These are phyloP conservation scores for Didymosphaeria variabile DNA, from an alignment of 2,329 filamentous ascomycete species.

Conservation along the genomic window DNA sequence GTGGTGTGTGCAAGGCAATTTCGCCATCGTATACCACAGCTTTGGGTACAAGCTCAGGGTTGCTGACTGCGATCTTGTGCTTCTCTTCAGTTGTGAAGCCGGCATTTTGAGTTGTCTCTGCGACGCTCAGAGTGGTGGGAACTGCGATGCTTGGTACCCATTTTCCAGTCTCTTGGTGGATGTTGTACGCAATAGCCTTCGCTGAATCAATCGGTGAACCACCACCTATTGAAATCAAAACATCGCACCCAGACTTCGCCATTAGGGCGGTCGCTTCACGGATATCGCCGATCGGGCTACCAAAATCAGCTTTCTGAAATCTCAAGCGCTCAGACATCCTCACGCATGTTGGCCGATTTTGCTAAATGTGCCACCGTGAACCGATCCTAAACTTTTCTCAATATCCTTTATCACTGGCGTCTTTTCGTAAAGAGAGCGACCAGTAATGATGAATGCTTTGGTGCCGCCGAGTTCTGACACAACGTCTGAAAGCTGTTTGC, in stretches of 20 bases:
- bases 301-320: slow-evolving; percentile 20
- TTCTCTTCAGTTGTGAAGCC: slow-evolving; percentile 62
- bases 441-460: slow-evolving; percentile 66
- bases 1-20: slow-evolving; percentile 61
- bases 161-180: slow-evolving; percentile 49
- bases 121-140: slow-evolving; percentile 57
- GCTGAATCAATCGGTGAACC: slow-evolving; percentile 63
- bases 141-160: slow-evolving; percentile 51
- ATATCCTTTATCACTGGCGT: slow-evolving; percentile 63
- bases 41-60: slow-evolving; percentile 55
- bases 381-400: slow-evolving; percentile 57
- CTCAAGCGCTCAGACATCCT: slow-evolving; percentile 45
- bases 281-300: slow-evolving; percentile 47
- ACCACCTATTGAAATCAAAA: slow-evolving; percentile 52
- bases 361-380: slow-evolving; percentile 63
- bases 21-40: slow-evolving; percentile 63
- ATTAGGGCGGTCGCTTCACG: slow-evolving; percentile 46
- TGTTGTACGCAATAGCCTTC: slow-evolving; percentile 51
- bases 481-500: slow-evolving; percentile 42
- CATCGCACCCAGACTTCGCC: slow-evolving; percentile 47
- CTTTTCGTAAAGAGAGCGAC: slow-evolving; percentile 62
- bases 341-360: slow-evolving; percentile 65
- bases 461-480: slow-evolving; percentile 48
- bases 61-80: slow-evolving; percentile 60
- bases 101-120: slow-evolving; percentile 63